These are phyloP conservation scores for Linum trigynum DNA, from an alignment of 345 rosid genomes.

Conservation along the genomic window DNA sequence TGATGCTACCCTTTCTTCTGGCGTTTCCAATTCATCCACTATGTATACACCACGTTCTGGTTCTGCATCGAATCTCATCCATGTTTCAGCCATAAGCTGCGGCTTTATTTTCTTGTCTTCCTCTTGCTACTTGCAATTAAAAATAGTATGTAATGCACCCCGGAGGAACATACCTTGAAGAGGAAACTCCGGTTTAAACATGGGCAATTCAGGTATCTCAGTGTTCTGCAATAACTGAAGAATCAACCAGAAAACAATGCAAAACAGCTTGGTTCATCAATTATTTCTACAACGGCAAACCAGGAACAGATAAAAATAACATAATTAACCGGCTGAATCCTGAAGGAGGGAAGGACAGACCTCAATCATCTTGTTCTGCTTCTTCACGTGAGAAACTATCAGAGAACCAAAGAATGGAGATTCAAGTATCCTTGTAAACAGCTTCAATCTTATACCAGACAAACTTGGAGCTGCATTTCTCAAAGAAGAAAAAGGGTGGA, in stretches of 20 bases:
- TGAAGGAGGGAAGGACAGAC: constrained; percentile 20
- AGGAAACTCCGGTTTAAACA: constrained; percentile 83
- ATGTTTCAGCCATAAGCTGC: neutral
- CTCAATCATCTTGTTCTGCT: constrained; percentile 53
- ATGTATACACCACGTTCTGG: constrained; percentile 39
- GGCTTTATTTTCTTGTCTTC: neutral
- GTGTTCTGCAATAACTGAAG: constrained; percentile 53
- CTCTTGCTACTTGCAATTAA: neutral
- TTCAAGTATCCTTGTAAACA: constrained; percentile 51
- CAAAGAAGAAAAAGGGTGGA: constrained; percentile 1
- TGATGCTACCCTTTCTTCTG: constrained; percentile 48
- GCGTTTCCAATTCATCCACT: constrained; percentile 52
- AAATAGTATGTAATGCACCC: neutral
- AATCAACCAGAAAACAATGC: constrained; percentile 4
- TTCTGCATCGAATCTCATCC: constrained; percentile 27
- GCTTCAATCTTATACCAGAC: constrained; percentile 49
- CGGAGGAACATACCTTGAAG: constrained; percentile 45
- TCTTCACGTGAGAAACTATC: constrained; percentile 41
- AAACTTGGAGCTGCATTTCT: constrained; percentile 57
- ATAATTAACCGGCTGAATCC: neutral
- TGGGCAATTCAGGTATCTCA: constrained; percentile 69
- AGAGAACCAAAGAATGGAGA: constrained; percentile 54
- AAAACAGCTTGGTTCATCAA: neutral
- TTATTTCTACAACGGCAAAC: neutral
- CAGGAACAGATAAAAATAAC: neutral